A percentile compares a stretch with the other conserved stretches of the same genome.
phyloP scores from a whole-genome alignment of 257 asterid species.

The Lavandula angustifolia region DNA sequence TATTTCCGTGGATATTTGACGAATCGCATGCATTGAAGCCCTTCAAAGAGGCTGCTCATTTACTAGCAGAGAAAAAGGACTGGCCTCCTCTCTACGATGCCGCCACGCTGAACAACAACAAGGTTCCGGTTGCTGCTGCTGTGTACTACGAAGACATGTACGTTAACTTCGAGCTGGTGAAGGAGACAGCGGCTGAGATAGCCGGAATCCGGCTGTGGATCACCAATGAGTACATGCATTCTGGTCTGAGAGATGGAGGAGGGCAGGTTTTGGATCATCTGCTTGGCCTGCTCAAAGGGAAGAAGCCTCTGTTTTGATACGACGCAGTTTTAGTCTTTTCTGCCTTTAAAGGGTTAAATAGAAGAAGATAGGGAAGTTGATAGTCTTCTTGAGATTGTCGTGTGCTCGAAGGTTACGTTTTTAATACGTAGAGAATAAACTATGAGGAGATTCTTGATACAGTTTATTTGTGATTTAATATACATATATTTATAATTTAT shows the following conservation, averaged over 20 bases:
- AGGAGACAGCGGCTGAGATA: constrained; percentile 75
- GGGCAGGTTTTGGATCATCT: constrained; percentile 69
- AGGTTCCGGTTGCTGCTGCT: constrained; percentile 97
- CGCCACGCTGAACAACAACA: constrained; percentile 58
- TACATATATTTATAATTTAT: too few species aligned
- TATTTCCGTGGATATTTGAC: constrained; percentile 96
- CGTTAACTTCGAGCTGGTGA: constrained; percentile 77
- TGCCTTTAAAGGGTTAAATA: too few species aligned
- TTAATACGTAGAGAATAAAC: too few species aligned
- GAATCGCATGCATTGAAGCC: constrained; percentile 83
- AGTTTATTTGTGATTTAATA: too few species aligned
- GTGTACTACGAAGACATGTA: constrained; percentile 91
- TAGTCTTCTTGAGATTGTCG: too few species aligned
- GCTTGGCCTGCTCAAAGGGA: constrained; percentile 81
- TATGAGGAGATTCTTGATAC: too few species aligned
- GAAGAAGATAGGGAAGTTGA: too few species aligned
- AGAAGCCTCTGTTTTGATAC: constrained; percentile 64
- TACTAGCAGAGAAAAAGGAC: constrained; percentile 78
- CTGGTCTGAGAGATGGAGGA: constrained; percentile 88
- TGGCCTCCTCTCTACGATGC: constrained; percentile 88
- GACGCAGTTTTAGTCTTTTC: too few species aligned
- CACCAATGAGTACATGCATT: constrained; percentile 94
- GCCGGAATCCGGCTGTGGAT: constrained; percentile 82
- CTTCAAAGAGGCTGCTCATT: constrained; percentile 68
- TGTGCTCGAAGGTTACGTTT: too few species aligned